Conservation (phyloP, 2,329 filamentous ascomycete species). For the Hymenoscyphus infarciens region DNA sequence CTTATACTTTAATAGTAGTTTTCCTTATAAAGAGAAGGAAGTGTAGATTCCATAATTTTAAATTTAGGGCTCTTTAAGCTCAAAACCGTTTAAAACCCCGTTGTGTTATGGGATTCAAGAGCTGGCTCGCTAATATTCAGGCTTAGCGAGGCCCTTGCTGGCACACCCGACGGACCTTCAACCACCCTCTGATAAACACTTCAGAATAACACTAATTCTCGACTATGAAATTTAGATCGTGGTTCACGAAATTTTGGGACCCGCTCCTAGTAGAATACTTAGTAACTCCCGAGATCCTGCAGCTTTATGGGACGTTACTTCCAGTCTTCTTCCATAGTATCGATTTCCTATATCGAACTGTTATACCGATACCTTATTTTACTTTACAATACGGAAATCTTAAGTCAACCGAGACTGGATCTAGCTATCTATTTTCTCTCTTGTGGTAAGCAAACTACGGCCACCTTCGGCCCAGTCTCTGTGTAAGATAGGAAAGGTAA, state of each 20-base stretch:
- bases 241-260: not conserved
- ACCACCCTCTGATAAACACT: not conserved
- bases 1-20: no score
- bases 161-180: not conserved
- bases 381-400: not conserved
- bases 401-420: not conserved
- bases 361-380: not conserved
- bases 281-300: not conserved
- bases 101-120: not conserved
- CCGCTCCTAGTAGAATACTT: not conserved
- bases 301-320: not conserved
- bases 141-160: no score
- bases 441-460: conserved; percentile 2
- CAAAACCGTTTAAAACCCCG: not conserved
- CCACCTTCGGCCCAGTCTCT: not conserved
- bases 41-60: not conserved
- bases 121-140: not conserved
- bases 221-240: not conserved
- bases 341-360: not conserved
- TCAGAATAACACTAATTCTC: not conserved
- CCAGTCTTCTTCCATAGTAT: not conserved
- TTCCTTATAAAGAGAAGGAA: no score
- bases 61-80: no score
- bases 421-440: not conserved
- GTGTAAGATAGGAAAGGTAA: conserved; percentile 2